Evolutionary conservation across 768 basidiomycete genomes (phyloP).

Genomic region (Calocera cornea): DNA sequence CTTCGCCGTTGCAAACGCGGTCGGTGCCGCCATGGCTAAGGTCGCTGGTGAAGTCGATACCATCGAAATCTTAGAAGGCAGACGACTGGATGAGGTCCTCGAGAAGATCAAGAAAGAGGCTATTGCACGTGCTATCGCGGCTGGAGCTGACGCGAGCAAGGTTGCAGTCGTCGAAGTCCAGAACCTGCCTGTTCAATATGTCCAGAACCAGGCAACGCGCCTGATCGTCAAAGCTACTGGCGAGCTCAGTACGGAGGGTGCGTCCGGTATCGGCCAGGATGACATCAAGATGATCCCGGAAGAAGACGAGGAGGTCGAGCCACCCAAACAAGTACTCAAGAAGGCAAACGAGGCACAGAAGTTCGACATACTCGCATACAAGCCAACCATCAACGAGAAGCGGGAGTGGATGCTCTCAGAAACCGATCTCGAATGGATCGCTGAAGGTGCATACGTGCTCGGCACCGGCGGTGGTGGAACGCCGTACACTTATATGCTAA

Average conservation of each 20-base stretch:
- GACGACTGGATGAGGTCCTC: slow-evolving; percentile 13
- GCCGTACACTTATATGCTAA: slow-evolving; percentile 8
- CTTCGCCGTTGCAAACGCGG: slow-evolving; percentile 21
- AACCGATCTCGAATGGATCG: slow-evolving; percentile 27
- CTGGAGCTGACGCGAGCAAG: slow-evolving; percentile 17
- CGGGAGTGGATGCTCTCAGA: slow-evolving; percentile 36
- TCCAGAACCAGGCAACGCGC: slow-evolving; percentile 13
- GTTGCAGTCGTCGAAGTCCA: slow-evolving; percentile 20
- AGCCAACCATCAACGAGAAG: slow-evolving; percentile 26
- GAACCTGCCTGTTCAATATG: slow-evolving; percentile 17
- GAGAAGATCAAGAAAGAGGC: slow-evolving; percentile 17
- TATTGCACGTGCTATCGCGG: slow-evolving; percentile 17
- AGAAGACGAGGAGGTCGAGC: slow-evolving; percentile 11
- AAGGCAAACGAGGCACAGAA: slow-evolving; percentile 17
- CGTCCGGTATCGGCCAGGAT: background rate
- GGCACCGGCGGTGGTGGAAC: slow-evolving; percentile 20
- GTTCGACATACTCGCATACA: slow-evolving; percentile 27
- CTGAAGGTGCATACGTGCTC: slow-evolving; percentile 19
- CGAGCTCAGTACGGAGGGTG: slow-evolving; percentile 15
- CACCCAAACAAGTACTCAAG: slow-evolving; percentile 12
- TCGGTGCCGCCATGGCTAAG: slow-evolving; percentile 22
- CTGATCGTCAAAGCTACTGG: slow-evolving; percentile 21
- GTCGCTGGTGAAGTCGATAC: slow-evolving; percentile 19
- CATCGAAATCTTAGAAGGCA: slow-evolving; percentile 14
- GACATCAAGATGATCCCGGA: slow-evolving; percentile 2